Conservation (phyloP, 257 asterid genomes). For the Penstemon newberryi region DNA sequence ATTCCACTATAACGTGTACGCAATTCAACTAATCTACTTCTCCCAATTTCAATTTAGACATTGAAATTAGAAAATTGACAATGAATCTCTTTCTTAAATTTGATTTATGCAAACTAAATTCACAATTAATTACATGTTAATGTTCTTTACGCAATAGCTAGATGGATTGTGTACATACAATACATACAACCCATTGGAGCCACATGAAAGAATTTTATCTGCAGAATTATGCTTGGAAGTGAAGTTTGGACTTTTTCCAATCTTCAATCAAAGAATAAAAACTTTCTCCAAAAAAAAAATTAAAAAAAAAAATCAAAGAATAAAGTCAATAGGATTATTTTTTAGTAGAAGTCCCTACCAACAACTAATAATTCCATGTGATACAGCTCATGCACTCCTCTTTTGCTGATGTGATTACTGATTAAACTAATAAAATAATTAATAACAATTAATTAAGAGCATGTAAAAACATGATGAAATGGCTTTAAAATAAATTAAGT, state of each 20-base stretch:
- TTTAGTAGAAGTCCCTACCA: slow-evolving; percentile 15
- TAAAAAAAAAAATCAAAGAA: neutral
- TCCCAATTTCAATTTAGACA: too few relatives aligned
- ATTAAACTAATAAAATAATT: too few relatives aligned
- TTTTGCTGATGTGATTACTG: slow-evolving; percentile 22
- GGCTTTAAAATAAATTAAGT: neutral
- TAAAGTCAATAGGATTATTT: neutral
- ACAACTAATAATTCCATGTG: slow-evolving; percentile 36
- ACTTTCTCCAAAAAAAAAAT: neutral
- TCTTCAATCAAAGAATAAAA: slow-evolving; percentile 29
- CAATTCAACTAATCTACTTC: too few relatives aligned
- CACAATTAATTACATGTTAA: too few relatives aligned
- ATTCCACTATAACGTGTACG: too few relatives aligned
- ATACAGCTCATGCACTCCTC: slow-evolving; percentile 30
- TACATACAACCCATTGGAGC: slow-evolving; percentile 11
- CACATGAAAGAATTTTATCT: slow-evolving; percentile 24
- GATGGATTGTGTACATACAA: neutral
- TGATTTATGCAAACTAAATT: too few relatives aligned
- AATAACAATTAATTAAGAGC: too few relatives aligned
- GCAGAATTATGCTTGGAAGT: slow-evolving; percentile 9
- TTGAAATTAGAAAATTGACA: too few relatives aligned
- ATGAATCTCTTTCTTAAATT: too few relatives aligned
- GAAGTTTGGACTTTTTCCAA: slow-evolving; percentile 24
- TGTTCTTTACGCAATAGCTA: too few relatives aligned
- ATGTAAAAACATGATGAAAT: neutral